Evolutionary conservation across 75 land plant genomes (phyloP), one percentile per base, ranked within the genome.

Genomic region (Sequoiadendron giganteum): DNA sequence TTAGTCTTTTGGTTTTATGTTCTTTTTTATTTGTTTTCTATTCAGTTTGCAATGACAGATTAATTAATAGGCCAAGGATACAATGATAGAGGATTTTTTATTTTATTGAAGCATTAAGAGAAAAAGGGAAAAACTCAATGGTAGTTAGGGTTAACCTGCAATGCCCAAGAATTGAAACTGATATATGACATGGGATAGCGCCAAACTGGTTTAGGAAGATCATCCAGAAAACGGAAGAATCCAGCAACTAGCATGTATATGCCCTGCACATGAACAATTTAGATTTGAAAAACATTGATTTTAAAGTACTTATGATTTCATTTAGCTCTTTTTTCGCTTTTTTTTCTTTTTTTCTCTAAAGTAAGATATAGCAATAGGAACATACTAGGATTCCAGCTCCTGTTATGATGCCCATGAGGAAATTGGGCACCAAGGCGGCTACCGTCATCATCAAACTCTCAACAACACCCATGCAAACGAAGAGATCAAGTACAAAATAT

Each of bases 401-500:
- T 21, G 89, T 92, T 75, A 93, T 93, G 85, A 93, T 92, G 3
- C 93, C 94, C 94, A 93, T 92, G 54, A 93, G 91, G 88, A 93
- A 93, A 58, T 93, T 87, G 25, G 94, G 94, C 78, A 93, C 90
- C 39, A 92, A 45, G 83, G 92, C 90, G 54, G 94, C 94, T 28
- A 93, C 87, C 28, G 88, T 80, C 94, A 93, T 93, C 94, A 93
- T 93, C 88, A 93, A 86, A 91, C 94, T 92, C 89, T 93, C 94
- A 36, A 92, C 93, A 7, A 91, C 83, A 32, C 83, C 43, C 76
- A 93, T 77, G 82, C 90, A 86, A 6, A 88, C 4, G 85, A 93
- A 93, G 8, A 95, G 91, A 70, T 77, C 76, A 30, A 95, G 86
- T 61, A 89, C 87, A 89, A 95, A 95, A 87, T 88, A 93, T 49